phyloP scores from a whole-genome alignment of 352 stramenopile species.

The Elongisporangium undulatum region DNA sequence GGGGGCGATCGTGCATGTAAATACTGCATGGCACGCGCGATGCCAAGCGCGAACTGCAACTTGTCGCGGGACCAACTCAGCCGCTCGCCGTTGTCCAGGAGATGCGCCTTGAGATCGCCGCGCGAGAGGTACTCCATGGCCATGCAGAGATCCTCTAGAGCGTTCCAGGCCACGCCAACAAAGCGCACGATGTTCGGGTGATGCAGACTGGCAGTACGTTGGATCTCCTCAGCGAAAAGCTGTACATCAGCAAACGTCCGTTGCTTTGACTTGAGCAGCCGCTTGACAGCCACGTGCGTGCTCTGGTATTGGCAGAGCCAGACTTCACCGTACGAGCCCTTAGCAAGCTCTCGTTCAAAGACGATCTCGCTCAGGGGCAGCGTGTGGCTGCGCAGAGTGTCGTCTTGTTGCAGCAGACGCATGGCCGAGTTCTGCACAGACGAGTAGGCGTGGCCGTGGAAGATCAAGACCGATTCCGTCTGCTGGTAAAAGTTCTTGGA shows the following conservation, averaged over 20 bases:
- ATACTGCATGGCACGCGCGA: conserved; percentile 39
- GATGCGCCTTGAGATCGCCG: conserved; percentile 36
- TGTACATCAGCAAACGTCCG: conserved; percentile 30
- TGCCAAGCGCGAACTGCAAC: conserved; percentile 32
- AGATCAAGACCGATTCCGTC: neutral
- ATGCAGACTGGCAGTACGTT: conserved; percentile 28
- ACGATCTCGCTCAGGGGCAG: conserved; percentile 38
- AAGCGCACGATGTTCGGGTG: conserved; percentile 47
- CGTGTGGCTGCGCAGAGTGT: conserved; percentile 21
- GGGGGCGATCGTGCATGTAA: conserved; percentile 32
- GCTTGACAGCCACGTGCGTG: conserved; percentile 40
- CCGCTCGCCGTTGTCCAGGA: conserved; percentile 16
- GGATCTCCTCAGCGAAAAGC: conserved; percentile 42
- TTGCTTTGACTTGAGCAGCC: conserved; percentile 30
- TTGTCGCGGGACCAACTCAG: conserved; percentile 23
- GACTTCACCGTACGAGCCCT: conserved; percentile 52
- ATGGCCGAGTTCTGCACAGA: conserved; percentile 6
- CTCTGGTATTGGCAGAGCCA: conserved; percentile 38
- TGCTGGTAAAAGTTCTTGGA: neutral
- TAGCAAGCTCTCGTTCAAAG: conserved; percentile 28
- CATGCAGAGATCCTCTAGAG: conserved; percentile 43
- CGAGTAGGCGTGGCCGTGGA: conserved; percentile 2
- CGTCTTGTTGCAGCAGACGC: conserved; percentile 24
- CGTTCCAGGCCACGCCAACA: conserved; percentile 49
- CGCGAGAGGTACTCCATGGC: conserved; percentile 45